phyloP scores from a whole-genome alignment of 2,329 filamentous ascomycete genomes.

The Alternaria infectoria region DNA sequence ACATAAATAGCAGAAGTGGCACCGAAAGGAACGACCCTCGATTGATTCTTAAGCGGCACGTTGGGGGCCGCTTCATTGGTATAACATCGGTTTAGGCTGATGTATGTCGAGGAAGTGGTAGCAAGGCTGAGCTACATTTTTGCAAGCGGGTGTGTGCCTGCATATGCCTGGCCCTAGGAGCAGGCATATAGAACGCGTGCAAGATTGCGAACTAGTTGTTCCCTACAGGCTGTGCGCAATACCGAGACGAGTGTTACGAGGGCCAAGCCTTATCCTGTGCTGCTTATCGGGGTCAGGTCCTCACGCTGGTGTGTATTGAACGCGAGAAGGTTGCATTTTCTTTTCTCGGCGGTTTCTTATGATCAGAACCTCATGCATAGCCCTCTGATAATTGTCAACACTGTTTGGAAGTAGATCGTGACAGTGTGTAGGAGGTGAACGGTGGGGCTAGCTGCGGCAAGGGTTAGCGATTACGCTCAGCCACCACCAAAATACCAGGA shows the following conservation, averaged over 20 bases:
- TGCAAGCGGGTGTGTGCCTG: not conserved
- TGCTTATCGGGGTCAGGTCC: not conserved
- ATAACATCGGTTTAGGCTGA: not conserved
- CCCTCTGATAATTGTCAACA: not conserved
- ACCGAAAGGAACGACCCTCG: not conserved
- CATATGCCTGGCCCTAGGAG: not conserved
- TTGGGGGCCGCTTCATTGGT: not conserved
- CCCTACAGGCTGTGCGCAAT: not conserved
- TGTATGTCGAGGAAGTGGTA: not conserved
- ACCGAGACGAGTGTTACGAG: not conserved
- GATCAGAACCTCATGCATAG: not conserved
- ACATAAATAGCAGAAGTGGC: not conserved
- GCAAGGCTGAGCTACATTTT: not conserved
- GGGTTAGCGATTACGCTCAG: not conserved
- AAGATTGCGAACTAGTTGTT: not conserved
- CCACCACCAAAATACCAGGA: not conserved
- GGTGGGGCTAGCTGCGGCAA: not conserved
- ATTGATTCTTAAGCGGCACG: not conserved
- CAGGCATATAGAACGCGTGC: not conserved
- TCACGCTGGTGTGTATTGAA: not conserved
- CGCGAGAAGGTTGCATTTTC: too few relatives aligned
- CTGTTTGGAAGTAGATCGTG: not conserved
- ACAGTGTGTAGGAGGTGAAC: not conserved
- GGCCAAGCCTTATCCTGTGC: not conserved
- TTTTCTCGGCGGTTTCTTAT: not conserved